phyloP scores from a whole-genome alignment of 495 filamentous ascomycete species.

The Cetradonia linearis region DNA sequence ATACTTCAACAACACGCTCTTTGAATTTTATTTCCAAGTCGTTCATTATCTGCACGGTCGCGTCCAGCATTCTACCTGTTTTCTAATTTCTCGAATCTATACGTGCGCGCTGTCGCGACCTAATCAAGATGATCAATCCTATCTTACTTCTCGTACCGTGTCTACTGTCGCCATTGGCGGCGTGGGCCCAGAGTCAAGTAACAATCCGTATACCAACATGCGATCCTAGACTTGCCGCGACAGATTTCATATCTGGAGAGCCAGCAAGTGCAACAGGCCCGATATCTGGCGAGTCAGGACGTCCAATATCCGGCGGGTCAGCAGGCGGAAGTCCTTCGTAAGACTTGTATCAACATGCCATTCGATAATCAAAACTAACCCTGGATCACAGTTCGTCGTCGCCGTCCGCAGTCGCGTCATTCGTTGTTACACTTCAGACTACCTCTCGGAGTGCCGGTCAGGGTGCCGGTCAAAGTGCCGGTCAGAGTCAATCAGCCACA shows the following conservation, averaged over 20 bases:
- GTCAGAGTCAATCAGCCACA: not conserved
- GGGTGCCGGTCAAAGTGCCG: not conserved
- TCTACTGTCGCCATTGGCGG: not conserved
- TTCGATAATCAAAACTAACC: not conserved
- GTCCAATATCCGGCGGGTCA: not conserved
- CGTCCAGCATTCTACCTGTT: not conserved
- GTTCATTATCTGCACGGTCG: not conserved
- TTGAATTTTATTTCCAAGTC: not conserved
- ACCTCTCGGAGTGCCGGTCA: not conserved
- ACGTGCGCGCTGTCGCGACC: not conserved
- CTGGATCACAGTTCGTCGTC: not conserved
- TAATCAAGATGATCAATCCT: not conserved
- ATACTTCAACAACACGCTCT: not conserved
- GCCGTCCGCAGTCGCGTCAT: not conserved
- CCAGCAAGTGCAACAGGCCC: not conserved
- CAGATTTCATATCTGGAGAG: not conserved
- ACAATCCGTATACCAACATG: not conserved
- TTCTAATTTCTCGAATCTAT: not conserved
- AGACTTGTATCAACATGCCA: not conserved
- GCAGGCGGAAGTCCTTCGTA: not conserved
- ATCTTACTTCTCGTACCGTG: not conserved
- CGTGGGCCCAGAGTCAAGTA: not conserved
- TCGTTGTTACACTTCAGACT: not conserved
- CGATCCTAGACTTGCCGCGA: not conserved
- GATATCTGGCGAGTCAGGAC: not conserved